Base-by-base conservation (phyloP, 345 rosid species). In the Eucalyptus globulus region DNA sequence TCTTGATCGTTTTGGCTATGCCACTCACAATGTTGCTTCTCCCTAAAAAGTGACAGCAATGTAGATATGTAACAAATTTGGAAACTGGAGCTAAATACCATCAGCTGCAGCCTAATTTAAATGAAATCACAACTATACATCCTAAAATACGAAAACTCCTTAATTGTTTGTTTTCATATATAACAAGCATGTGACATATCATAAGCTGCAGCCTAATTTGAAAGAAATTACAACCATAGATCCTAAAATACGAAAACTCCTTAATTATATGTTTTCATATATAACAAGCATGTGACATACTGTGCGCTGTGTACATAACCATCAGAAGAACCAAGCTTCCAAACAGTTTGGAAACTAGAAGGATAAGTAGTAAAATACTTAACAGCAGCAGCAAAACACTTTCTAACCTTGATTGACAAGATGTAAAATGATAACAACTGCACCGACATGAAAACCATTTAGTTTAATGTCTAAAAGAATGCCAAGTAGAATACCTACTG, bases 1-100 rank as follows among this genome's bases (percentile, higher is more conserved):
- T 89, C 90, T 90, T 95, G 85, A 97, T 95, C 87, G 95, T 86
- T 94, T 92, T 96, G 11, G 97, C 99, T 83, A 97, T 92, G 58
- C 99, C 99, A 47, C 92, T 94, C 54, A 97, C 94, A 87, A 96
- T 90, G 47, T 96, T 97, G 94, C 96, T 97, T 91, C 96, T 94
- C 92, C 99, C 99, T 97, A 54, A 51, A 87, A 86, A 47, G 85
- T 2, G 21, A 44, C 37, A 49, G 76, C 56, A 67, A 49, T 37
- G 49, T 34, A 90, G 37, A 44, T 60, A 76, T 3, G 17, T 9
- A 50, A 87, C 53, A 12, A 56, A 87, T 76, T 76, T 24, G 14
- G 47, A 40, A 76, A 76, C 44, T 11, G 8, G 83, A 72, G 83
- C 45, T 72, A 72, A 37, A 37, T 37, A 40, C 45, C 19, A 34